Percentiles rank a stretch among this genome's conserved stretches.
Evolutionary conservation across 2,329 filamentous ascomycete species (phyloP).

Genomic region (Elsinoe perseae): DNA sequence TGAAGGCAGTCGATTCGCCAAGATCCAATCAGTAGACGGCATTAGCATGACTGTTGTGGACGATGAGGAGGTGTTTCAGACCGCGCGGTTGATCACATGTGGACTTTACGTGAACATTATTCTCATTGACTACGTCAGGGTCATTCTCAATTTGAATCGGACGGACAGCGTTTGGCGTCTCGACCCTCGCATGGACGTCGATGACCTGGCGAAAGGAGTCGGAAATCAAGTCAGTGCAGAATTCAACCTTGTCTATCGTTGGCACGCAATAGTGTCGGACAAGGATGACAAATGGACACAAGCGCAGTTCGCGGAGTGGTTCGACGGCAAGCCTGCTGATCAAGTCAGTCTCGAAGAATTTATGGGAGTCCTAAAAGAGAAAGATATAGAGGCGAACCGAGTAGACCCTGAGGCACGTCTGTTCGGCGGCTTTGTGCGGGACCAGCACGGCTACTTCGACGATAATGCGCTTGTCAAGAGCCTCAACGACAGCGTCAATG

Average conservation of each 20-base stretch:
- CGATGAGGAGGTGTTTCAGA: conserved; percentile 73
- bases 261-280: conserved; percentile 71
- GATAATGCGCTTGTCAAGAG: conserved; percentile 72
- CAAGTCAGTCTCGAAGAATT: conserved; percentile 43
- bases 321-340: neutral
- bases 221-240: conserved; percentile 81
- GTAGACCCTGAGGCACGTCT: conserved; percentile 38
- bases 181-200: conserved; percentile 63
- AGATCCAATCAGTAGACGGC: conserved; percentile 44
- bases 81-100: conserved; percentile 58
- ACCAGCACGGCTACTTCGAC: conserved; percentile 58
- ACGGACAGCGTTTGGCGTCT: conserved; percentile 73
- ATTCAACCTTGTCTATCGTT: conserved; percentile 82
- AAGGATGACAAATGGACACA: conserved; percentile 77
- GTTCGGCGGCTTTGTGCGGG: conserved; percentile 60
- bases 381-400: conserved; percentile 51
- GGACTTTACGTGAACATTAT: conserved; percentile 75
- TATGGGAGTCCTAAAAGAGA: conserved; percentile 54
- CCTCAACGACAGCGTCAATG: conserved; percentile 61
- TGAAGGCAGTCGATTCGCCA: conserved; percentile 60
- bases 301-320: conserved; percentile 50
- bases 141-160: conserved; percentile 65
- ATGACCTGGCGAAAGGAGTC: conserved; percentile 59
- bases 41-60: conserved; percentile 55
- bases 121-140: conserved; percentile 68